Conservation (phyloP, 805 yeast genomes). For the Peterozyma toletana region DNA sequence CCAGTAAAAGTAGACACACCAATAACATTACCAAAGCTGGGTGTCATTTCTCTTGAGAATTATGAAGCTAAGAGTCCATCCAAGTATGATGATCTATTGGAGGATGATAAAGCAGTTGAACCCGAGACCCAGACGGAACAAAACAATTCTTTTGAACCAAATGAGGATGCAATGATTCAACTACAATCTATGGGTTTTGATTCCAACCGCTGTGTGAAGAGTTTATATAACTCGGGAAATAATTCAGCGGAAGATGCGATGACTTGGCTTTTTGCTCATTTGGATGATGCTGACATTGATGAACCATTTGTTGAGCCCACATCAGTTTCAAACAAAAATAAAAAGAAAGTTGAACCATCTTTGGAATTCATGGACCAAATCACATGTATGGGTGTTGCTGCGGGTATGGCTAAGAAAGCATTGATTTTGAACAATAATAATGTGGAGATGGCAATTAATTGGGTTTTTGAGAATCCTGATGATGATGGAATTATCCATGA, state of each 20-base stretch:
- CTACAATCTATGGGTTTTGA: slow-evolving; percentile 87
- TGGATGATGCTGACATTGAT: slow-evolving; percentile 80
- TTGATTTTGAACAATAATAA: slow-evolving; percentile 50
- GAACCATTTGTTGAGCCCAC: slow-evolving; percentile 39
- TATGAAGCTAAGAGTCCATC: slow-evolving; percentile 9
- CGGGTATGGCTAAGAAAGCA: slow-evolving; percentile 65
- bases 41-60: slow-evolving; percentile 29
- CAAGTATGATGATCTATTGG: slow-evolving; percentile 28
- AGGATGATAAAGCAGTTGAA: slow-evolving; percentile 26
- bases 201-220: slow-evolving; percentile 54
- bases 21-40: slow-evolving; percentile 37
- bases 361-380: slow-evolving; percentile 39
- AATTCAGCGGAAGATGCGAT: slow-evolving; percentile 59
- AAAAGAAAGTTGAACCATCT: slow-evolving; percentile 17
- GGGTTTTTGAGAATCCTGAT: slow-evolving; percentile 81
- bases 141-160: slow-evolving; percentile 37
- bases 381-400: slow-evolving; percentile 72
- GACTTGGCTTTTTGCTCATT: slow-evolving; percentile 85
- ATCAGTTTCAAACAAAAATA: slow-evolving; percentile 6
- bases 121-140: slow-evolving; percentile 9
- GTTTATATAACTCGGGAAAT: slow-evolving; percentile 70
- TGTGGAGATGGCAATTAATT: slow-evolving; percentile 76
- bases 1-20: slow-evolving; percentile 81
- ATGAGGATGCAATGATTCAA: slow-evolving; percentile 43
- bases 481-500: slow-evolving; percentile 55